phyloP scores from a whole-genome alignment of 78 protist genomes.

The Anaeramoeba ignava region DNA sequence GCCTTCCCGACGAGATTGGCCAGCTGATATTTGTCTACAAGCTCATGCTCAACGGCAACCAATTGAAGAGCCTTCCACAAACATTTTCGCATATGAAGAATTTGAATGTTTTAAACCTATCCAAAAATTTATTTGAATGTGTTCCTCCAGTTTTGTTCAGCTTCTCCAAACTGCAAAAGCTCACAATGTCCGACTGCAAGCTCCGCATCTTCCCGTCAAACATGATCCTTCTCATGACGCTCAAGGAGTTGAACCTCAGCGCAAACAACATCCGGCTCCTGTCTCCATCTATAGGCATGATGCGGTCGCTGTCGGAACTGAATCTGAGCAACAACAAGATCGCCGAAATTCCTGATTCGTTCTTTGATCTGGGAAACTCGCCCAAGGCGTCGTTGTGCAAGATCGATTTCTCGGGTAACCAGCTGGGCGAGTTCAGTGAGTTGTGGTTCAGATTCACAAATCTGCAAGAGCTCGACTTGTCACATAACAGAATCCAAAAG shows the following conservation, averaged over 20 bases:
- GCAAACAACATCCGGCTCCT: background rate
- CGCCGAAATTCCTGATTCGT: background rate
- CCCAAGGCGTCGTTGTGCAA: background rate
- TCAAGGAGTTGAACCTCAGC: background rate
- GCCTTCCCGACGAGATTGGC: background rate
- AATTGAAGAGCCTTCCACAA: too few relatives aligned
- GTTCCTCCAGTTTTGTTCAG: too few relatives aligned
- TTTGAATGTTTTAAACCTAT: too few relatives aligned
- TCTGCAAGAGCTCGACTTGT: background rate
- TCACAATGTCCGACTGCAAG: too few relatives aligned
- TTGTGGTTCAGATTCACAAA: background rate
- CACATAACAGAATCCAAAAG: background rate
- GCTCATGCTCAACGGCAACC: too few relatives aligned
- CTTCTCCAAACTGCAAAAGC: too few relatives aligned
- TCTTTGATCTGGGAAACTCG: background rate
- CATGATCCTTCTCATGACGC: too few relatives aligned
- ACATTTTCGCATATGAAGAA: too few relatives aligned
- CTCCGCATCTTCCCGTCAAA: too few relatives aligned
- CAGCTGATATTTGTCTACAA: too few relatives aligned
- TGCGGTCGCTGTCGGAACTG: background rate
- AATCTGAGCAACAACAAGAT: background rate
- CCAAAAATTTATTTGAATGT: too few relatives aligned
- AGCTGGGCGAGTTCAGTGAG: background rate
- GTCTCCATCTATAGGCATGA: background rate
- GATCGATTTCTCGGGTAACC: background rate